Conservation (phyloP, 768 basidiomycete genomes). For the Podaxis mareebaensis region DNA sequence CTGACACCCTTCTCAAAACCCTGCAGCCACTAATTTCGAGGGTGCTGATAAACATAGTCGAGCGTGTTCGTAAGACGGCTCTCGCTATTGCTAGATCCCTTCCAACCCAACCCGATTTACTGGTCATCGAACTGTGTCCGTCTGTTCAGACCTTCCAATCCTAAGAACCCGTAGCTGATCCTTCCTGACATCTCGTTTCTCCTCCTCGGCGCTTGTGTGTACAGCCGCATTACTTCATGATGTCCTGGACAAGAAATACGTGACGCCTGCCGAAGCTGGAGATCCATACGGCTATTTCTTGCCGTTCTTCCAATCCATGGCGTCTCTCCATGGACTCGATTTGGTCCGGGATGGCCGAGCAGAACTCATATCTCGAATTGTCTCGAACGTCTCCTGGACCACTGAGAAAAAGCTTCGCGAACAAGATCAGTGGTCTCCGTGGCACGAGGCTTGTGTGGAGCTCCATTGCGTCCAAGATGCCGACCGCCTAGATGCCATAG, state of each 20-base stretch:
- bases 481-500: slow-evolving; percentile 78
- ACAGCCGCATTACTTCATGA: slow-evolving; percentile 86
- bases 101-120: slow-evolving; percentile 57
- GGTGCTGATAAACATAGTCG: slow-evolving; percentile 46
- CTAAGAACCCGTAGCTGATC: neutral
- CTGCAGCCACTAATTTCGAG: slow-evolving; percentile 9
- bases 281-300: slow-evolving; percentile 69
- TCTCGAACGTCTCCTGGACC: slow-evolving; percentile 84
- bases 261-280: slow-evolving; percentile 51
- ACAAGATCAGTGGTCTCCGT: slow-evolving; percentile 54
- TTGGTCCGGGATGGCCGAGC: slow-evolving; percentile 64
- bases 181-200: neutral
- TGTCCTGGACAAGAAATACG: slow-evolving; percentile 85
- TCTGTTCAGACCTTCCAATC: slow-evolving; percentile 4
- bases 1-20: neutral
- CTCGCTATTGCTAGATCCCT: slow-evolving; percentile 60
- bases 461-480: slow-evolving; percentile 84
- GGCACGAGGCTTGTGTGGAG: slow-evolving; percentile 74
- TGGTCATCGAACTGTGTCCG: slow-evolving; percentile 71
- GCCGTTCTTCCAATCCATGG: slow-evolving; percentile 58
- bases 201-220: slow-evolving; percentile 13
- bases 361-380: slow-evolving; percentile 52
- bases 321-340: slow-evolving; percentile 46
- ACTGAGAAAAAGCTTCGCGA: slow-evolving; percentile 73
- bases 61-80: slow-evolving; percentile 80